Evolutionary conservation across 345 rosid species (phyloP).

Genomic region (Adansonia digitata): DNA sequence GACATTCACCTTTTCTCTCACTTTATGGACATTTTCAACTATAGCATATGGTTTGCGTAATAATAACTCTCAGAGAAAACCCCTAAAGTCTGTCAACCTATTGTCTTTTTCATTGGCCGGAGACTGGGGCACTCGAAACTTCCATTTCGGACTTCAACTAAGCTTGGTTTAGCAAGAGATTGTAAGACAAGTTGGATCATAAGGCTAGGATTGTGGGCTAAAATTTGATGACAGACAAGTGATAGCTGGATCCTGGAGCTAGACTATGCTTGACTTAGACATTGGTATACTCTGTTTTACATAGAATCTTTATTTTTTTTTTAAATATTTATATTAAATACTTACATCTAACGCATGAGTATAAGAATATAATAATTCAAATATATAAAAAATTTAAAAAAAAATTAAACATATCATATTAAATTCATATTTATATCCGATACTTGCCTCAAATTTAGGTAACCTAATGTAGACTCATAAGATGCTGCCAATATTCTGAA

Average conservation of each 20-base stretch:
- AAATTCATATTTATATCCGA: too few relatives aligned
- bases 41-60: not conserved
- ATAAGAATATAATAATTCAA: too few relatives aligned
- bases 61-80: not conserved
- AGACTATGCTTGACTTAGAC: not conserved
- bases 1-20: constrained; percentile 10
- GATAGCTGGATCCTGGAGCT: not conserved
- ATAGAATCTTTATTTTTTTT: too few relatives aligned
- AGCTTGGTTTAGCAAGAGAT: not conserved
- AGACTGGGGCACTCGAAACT: not conserved
- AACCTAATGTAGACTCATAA: too few relatives aligned
- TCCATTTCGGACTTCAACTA: not conserved
- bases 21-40: not conserved
- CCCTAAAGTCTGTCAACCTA: not conserved
- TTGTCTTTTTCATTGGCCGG: constrained; percentile 3
- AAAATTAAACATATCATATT: too few relatives aligned
- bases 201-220: not conserved
- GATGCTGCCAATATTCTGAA: not conserved
- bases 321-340: too few relatives aligned
- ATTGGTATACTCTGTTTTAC: too few relatives aligned
- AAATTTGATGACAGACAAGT: not conserved
- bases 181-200: not conserved
- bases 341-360: too few relatives aligned
- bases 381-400: too few relatives aligned
- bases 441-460: too few relatives aligned